These are phyloP conservation scores for Fusarium coffeatum DNA, from an alignment of 2,329 filamentous ascomycete genomes.

Conservation along the genomic window DNA sequence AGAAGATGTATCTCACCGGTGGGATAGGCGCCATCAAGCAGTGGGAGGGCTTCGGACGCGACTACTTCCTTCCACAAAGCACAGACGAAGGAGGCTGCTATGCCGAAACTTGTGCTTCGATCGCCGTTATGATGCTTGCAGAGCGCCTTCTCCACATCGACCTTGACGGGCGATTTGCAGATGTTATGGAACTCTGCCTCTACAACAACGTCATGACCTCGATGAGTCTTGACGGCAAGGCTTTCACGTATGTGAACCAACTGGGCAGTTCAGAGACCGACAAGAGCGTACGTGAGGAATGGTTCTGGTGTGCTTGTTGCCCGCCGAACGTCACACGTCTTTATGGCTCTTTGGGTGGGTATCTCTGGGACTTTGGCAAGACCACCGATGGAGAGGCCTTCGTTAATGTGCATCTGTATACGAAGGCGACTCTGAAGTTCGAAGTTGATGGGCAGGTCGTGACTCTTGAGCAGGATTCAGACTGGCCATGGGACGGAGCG, in stretches of 20 bases:
- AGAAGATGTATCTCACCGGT: conserved; percentile 72
- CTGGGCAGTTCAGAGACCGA: conserved; percentile 56
- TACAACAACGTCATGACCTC: conserved; percentile 70
- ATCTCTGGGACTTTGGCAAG: conserved; percentile 61
- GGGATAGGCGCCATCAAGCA: conserved; percentile 65
- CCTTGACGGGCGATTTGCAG: conserved; percentile 63
- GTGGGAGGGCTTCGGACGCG: conserved; percentile 38
- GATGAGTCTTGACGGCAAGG: conserved; percentile 66
- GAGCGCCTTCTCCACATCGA: conserved; percentile 66
- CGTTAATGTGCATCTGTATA: conserved; percentile 68
- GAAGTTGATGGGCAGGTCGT: conserved; percentile 51
- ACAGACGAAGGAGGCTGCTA: conserved; percentile 30
- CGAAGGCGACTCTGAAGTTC: conserved; percentile 59
- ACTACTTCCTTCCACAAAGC: conserved; percentile 33
- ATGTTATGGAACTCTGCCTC: conserved; percentile 70
- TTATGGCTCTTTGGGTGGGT: conserved; percentile 67
- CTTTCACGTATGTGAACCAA: conserved; percentile 72
- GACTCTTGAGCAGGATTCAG: conserved; percentile 54
- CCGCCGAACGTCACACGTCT: conserved; percentile 69
- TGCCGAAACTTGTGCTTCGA: conserved; percentile 26
- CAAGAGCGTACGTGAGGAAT: background rate
- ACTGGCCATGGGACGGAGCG: conserved; percentile 69
- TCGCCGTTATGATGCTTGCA: conserved; percentile 69
- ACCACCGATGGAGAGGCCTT: conserved; percentile 44
- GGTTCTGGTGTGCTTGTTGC: conserved; percentile 67